Base-by-base conservation (phyloP, 495 filamentous ascomycete species). In the Daldinia grandis region DNA sequence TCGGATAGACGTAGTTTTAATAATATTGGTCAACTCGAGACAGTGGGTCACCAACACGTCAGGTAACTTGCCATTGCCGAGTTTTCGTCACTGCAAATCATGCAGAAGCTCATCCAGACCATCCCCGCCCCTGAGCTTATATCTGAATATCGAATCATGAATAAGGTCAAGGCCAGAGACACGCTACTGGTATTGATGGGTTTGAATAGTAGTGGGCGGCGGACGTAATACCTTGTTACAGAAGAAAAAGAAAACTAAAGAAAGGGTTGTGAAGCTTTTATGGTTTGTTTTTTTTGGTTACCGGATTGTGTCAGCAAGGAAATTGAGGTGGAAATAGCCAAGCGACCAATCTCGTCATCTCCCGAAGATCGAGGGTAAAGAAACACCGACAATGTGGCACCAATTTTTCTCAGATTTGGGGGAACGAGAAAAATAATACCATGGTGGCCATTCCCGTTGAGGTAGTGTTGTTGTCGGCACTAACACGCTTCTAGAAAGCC, bases 311-410 rank as follows among this genome's bases (percentile, higher is more conserved):
- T 74, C 67, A 70, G 67, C 67, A 70, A 53, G 66, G 70, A 73
- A 56, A 73, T 73, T 74, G 67, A 60, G 62, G 71, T 65, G 66
- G 62, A 59, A 69, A 58, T 66, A 63, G 71, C 66, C 68, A 71
- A 74, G 68, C 60, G 59, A 72, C 68, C 75, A 77, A 74, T 76
- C 73, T 77, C 68, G 73, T 77, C 75, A 76, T 76, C 73, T 77
- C 75, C 75, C 75, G 73, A 76, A 70, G 71, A 77, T 76, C 73
- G 69, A 68, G 68, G 49, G 66, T 73, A 57, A 68, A 77, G 70
- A 77, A 75, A 77, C 75, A 72, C 70, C 75, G 75, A 72, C 67
- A 68, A 74, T 74, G 75, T 77, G 75, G 71, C 73, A 76, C 75
- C 73, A 62, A 65, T 55, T 68, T 63, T 38, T 66, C 58, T 60